A percentile compares a stretch with the other conserved stretches of the same genome.
Conservation (phyloP, 1,284 basidiomycete genomes). For the Bondarzewia mesenterica region DNA sequence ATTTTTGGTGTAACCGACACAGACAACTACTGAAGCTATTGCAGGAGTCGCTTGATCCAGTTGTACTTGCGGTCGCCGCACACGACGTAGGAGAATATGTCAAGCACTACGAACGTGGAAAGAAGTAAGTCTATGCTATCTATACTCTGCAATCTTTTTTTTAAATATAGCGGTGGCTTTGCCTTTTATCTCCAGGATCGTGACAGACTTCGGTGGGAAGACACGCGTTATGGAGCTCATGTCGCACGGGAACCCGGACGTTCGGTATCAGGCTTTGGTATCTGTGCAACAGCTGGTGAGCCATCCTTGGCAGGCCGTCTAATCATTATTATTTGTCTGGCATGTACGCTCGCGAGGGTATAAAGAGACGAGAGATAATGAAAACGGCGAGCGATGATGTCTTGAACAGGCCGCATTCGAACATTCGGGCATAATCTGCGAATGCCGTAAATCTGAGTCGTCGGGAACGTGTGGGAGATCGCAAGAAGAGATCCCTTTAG, state of each 20-base stretch:
- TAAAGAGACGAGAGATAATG: neutral
- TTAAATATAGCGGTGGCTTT: conserved; percentile 4
- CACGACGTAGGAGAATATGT: conserved; percentile 94
- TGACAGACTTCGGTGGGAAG: conserved; percentile 84
- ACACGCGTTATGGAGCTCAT: conserved; percentile 91
- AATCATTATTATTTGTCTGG: too few species aligned
- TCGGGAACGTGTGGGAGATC: too few species aligned
- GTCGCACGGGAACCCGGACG: conserved; percentile 81
- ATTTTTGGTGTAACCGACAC: neutral
- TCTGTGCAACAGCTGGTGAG: conserved; percentile 78
- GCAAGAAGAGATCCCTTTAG: too few species aligned
- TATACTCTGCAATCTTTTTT: neutral
- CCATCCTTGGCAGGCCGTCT: conserved; percentile 56
- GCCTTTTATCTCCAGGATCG: conserved; percentile 38
- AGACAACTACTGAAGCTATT: conserved; percentile 72
- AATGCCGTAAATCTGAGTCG: too few species aligned
- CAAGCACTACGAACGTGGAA: conserved; percentile 82
- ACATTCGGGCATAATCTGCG: too few species aligned
- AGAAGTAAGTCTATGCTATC: conserved; percentile 61
- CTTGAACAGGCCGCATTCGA: too few species aligned
- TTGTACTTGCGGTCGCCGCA: conserved; percentile 81
- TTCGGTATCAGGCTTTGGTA: conserved; percentile 85
- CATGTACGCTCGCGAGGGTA: too few species aligned
- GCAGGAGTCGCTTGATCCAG: conserved; percentile 61
- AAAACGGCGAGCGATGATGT: too few species aligned